Conservation (phyloP, 208 protist species). For the Acanthamoeba culbertsoni region DNA sequence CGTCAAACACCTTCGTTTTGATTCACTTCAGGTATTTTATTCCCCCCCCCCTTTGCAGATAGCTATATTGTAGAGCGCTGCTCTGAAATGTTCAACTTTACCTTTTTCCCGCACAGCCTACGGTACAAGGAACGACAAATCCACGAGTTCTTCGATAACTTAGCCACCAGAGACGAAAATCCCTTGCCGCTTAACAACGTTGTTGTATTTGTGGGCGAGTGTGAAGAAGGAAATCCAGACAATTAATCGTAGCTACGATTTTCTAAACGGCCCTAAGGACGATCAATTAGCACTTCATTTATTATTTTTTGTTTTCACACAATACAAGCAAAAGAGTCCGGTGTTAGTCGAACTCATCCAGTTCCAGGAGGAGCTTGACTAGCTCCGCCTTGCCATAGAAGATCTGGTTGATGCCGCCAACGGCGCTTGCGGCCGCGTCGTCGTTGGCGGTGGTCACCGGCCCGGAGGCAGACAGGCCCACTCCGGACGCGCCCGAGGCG, state of each 20-base stretch:
- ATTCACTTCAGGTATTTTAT: constrained; percentile 16
- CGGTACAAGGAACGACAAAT: not conserved
- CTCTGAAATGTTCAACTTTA: not conserved
- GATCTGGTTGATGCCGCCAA: constrained; percentile 31
- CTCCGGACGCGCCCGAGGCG: not conserved
- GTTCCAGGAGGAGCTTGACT: constrained; percentile 23
- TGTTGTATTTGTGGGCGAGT: constrained; percentile 4
- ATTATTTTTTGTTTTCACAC: not conserved
- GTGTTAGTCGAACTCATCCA: constrained; percentile 30
- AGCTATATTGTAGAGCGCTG: not conserved
- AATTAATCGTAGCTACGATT: not conserved
- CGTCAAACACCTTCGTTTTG: not conserved
- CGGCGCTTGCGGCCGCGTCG: not conserved
- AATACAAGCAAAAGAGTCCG: not conserved
- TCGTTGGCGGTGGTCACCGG: not conserved
- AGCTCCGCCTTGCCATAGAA: constrained; percentile 47
- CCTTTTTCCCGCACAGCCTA: not conserved
- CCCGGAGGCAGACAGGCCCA: not conserved
- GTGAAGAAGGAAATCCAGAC: not conserved
- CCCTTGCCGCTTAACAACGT: not conserved
- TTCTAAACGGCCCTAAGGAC: not conserved
- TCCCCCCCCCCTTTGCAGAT: not conserved
- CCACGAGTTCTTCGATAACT: not conserved
- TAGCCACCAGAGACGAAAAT: not conserved
- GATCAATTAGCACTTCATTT: not conserved